phyloP scores from a whole-genome alignment of 2,329 filamentous ascomycete species.

The Microdochium paspali region DNA sequence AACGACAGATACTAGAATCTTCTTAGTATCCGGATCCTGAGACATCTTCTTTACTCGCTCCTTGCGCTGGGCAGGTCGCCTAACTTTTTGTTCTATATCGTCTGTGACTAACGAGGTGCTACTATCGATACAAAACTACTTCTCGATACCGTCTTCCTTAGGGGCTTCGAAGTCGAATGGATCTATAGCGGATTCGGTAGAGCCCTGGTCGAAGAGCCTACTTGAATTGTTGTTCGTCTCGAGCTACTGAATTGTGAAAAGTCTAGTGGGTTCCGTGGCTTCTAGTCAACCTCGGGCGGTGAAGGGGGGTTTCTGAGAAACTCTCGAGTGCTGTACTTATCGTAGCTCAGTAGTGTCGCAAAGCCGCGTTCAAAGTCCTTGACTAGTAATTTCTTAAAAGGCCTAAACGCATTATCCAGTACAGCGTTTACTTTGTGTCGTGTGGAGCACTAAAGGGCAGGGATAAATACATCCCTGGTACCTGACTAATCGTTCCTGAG shows the following conservation, averaged over 20 bases:
- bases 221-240: conserved; percentile 9
- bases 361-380: conserved; percentile 2
- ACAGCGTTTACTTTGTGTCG: too few relatives aligned
- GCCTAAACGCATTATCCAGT: too few relatives aligned
- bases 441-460: too few relatives aligned
- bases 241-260: conserved; percentile 10
- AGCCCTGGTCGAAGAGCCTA: conserved; percentile 22
- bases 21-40: conserved; percentile 2
- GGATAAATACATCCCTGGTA: too few relatives aligned
- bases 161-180: conserved; percentile 17
- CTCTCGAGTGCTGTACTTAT: conserved; percentile 12
- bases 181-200: conserved; percentile 23
- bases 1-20: conserved; percentile 7
- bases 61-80: conserved; percentile 5
- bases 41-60: conserved; percentile 10
- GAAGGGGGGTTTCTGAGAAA: conserved; percentile 6
- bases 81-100: conserved; percentile 14
- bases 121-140: conserved; percentile 20
- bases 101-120: conserved; percentile 17
- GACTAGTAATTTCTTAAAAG: neutral
- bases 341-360: neutral
- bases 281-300: conserved; percentile 5
- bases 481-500: too few relatives aligned
- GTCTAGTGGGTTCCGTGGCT: too few relatives aligned
- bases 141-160: conserved; percentile 5